Conservation (phyloP, 2,329 filamentous ascomycete species). For the Torrubiella hemipterigena region DNA sequence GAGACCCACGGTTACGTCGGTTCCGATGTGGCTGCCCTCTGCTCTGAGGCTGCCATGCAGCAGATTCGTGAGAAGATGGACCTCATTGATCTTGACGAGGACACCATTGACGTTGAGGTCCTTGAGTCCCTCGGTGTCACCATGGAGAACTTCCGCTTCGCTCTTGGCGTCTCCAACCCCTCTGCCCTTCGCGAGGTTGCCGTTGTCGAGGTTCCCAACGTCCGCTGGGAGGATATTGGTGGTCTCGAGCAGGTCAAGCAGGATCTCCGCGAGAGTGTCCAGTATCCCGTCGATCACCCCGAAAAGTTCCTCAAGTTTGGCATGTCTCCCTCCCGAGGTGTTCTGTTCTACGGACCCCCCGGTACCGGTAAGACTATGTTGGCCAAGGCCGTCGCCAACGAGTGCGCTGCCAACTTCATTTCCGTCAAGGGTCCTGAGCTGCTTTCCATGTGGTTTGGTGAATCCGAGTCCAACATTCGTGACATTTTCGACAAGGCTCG, state of each 20-base stretch:
- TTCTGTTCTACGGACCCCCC: slow-evolving; percentile 95
- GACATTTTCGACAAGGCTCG: slow-evolving; percentile 99
- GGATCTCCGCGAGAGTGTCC: slow-evolving; percentile 96
- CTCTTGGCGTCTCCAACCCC: slow-evolving; percentile 94
- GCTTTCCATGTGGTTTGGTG: slow-evolving; percentile 99
- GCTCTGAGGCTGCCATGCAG: slow-evolving; percentile 98
- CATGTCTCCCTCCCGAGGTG: slow-evolving; percentile 93
- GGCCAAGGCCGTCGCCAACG: slow-evolving; percentile 98
- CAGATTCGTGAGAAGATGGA: slow-evolving; percentile 99
- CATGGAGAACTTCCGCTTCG: slow-evolving; percentile 99
- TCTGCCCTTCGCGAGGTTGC: slow-evolving; percentile 97
- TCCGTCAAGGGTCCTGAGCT: slow-evolving; percentile 93
- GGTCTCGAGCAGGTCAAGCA: slow-evolving; percentile 97
- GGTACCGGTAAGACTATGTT: slow-evolving; percentile 99
- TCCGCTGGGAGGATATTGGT: slow-evolving; percentile 99
- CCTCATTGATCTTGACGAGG: slow-evolving; percentile 95
- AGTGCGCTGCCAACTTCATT: slow-evolving; percentile 99
- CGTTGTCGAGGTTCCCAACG: slow-evolving; percentile 97
- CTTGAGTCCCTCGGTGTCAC: slow-evolving; percentile 96
- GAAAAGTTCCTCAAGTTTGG: slow-evolving; percentile 99
- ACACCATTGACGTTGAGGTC: slow-evolving; percentile 97
- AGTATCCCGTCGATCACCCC: slow-evolving; percentile 98
- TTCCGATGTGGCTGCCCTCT: slow-evolving; percentile 95
- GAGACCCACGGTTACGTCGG: slow-evolving; percentile 99
- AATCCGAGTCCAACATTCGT: slow-evolving; percentile 98